These are phyloP conservation scores for Erigeron philadelphicus DNA, from an alignment of 140 eudicot species.

Conservation along the genomic window DNA sequence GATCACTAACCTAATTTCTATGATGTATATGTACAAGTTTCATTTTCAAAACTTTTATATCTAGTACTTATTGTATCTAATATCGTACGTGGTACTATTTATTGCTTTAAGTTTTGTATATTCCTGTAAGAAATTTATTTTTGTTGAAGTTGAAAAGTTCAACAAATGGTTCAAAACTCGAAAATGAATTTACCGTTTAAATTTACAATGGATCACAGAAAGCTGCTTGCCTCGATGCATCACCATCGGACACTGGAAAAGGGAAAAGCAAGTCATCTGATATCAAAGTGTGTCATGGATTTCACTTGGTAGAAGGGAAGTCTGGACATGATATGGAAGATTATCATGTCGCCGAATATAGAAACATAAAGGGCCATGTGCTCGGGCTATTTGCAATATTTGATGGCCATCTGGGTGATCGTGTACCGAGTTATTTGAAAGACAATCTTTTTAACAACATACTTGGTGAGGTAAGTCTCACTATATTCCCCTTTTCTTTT, in stretches of 20 bases:
- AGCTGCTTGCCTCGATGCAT: slow-evolving; percentile 52
- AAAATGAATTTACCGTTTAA: neutral
- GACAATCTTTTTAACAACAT: slow-evolving; percentile 66
- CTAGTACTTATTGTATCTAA: slow-evolving; percentile 2
- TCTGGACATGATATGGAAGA: slow-evolving; percentile 86
- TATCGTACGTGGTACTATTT: neutral
- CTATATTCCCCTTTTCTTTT: slow-evolving; percentile 10
- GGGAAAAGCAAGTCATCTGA: slow-evolving; percentile 58
- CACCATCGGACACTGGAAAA: slow-evolving; percentile 58
- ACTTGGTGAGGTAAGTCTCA: slow-evolving; percentile 51
- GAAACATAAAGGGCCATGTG: slow-evolving; percentile 40
- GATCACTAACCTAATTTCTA: neutral
- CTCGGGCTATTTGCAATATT: slow-evolving; percentile 80
- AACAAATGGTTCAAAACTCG: neutral
- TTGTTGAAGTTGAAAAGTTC: neutral
- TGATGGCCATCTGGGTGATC: slow-evolving; percentile 77
- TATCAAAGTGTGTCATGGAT: slow-evolving; percentile 57
- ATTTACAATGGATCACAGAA: slow-evolving; percentile 39
- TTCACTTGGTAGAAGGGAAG: slow-evolving; percentile 67
- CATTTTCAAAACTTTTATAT: neutral
- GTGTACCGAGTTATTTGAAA: slow-evolving; percentile 60
- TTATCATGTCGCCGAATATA: slow-evolving; percentile 71
- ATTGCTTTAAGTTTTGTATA: neutral
- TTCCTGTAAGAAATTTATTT: too few relatives aligned
- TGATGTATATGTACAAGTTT: slow-evolving; percentile 13